Evolutionary conservation across 2,329 filamentous ascomycete genomes (phyloP).

Genomic region (Aspergillus terreus): DNA sequence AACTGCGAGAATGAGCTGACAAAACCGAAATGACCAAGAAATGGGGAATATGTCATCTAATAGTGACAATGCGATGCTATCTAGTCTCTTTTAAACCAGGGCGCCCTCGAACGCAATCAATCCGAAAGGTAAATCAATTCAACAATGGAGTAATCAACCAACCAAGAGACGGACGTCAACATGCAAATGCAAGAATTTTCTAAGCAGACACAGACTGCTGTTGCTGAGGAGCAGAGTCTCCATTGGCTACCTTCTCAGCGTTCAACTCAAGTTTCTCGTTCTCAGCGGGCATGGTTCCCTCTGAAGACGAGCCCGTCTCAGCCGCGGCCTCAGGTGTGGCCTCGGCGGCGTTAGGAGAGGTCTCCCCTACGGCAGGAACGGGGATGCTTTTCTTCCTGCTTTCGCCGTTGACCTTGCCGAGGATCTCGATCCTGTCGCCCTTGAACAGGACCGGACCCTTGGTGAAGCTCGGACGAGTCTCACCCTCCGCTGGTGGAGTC

Average conservation of each 20-base stretch:
- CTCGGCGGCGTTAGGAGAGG: neutral
- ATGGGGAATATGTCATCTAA: too few relatives aligned
- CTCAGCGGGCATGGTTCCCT: neutral
- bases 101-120: constrained; percentile 1
- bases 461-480: constrained; percentile 25
- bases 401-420: constrained; percentile 34
- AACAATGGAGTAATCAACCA: too few relatives aligned
- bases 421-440: constrained; percentile 28
- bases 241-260: neutral
- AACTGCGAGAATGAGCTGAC: neutral
- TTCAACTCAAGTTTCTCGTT: neutral
- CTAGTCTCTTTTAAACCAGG: constrained; percentile 2
- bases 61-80: neutral
- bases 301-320: neutral
- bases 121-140: neutral
- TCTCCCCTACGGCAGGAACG: constrained; percentile 8
- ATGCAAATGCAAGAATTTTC: neutral
- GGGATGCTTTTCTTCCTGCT: constrained; percentile 25
- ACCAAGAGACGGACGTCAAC: too few relatives aligned
- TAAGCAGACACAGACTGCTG: neutral
- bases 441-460: constrained; percentile 37
- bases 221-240: neutral
- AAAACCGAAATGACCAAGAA: neutral
- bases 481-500: constrained; percentile 20
- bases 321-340: neutral